Base-by-base conservation (phyloP, 306 rosid species). In the Pueraria montana region DNA sequence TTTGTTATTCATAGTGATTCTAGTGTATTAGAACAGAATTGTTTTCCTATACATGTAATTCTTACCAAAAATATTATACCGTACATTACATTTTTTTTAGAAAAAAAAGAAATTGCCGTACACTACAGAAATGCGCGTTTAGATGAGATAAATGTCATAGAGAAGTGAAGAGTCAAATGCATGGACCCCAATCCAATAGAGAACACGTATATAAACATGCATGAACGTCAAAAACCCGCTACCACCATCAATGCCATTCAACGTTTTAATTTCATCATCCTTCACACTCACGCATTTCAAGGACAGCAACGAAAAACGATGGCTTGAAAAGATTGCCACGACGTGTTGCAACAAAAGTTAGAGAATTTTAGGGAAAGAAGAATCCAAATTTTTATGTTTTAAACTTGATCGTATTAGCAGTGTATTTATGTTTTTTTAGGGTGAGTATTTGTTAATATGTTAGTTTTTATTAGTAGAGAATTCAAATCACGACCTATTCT, bases 181-280 rank as follows among this genome's bases (percentile, higher is more conserved):
- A 30, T 27, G 68, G 68, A 27, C 42, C 34, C 40, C 11, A 62
- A 26, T 26, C 1, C 71, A 64, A 3, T 1, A 64, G 43, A 30
- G 26, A 34, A 65, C 3, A 36, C 48, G 72, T n/a, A 65, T 36
- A 34, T 1, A 65, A 66, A 21, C 8, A n/a, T 66, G 49, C 30
- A 18, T 38, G 49, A 66, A 66, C 49, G 72, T 36, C 1, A n/a
- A 66, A 64, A 36, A 38, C 5, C 72, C 49, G 72, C 49, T 65
- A 65, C 8, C 2, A 0, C 8, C 72, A 3, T n/a, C 8, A 38
- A 38, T 2, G 38, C 48, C 49, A 66, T 9, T 38, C 14, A 66
- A 66, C 72, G 16, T 65, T 59, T 11, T 24, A 12, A 26, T 24
- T 59, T 59, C 66, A 59, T 24, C 66, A 4, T 30, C 69, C 43